Conservation (phyloP, 805 yeast genomes). For the Starmerella sp. region DNA sequence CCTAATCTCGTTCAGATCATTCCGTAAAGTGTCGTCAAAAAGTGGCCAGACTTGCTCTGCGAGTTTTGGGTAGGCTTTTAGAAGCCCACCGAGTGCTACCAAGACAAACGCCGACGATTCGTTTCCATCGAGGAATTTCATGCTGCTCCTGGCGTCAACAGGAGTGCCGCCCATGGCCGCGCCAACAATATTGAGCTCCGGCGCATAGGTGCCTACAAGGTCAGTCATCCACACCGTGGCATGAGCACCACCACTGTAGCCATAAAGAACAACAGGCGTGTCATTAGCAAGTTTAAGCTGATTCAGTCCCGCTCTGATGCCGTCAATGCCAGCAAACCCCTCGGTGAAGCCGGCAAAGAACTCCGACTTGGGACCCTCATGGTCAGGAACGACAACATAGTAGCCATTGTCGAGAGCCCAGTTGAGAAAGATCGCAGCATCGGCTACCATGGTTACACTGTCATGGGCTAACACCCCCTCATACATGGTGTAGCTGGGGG, state of each 20-base stretch:
- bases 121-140: slow-evolving; percentile 10
- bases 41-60: slow-evolving; percentile 4
- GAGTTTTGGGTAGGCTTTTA: slow-evolving; percentile 19
- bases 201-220: not conserved
- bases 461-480: slow-evolving; percentile 9
- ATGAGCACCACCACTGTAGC: not conserved
- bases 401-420: slow-evolving; percentile 17
- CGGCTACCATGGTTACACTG: not conserved
- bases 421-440: slow-evolving; percentile 6
- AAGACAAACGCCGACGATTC: slow-evolving; percentile 22
- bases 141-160: not conserved
- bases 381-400: slow-evolving; percentile 22
- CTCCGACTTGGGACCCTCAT: slow-evolving; percentile 25
- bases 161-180: slow-evolving; percentile 13
- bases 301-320: not conserved
- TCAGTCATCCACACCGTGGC: not conserved
- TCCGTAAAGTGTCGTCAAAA: slow-evolving; percentile 6
- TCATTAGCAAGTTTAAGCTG: not conserved
- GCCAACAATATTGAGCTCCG: slow-evolving; percentile 11
- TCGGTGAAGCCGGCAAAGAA: slow-evolving; percentile 13
- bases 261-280: not conserved
- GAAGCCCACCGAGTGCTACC: slow-evolving; percentile 22
- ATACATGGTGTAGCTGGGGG: slow-evolving; percentile 22
- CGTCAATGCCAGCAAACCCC: not conserved
- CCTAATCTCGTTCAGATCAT: not conserved